Evolutionary conservation across 805 yeast genomes (phyloP).

Genomic region (Sugiyamaella boreocaroliniensis): DNA sequence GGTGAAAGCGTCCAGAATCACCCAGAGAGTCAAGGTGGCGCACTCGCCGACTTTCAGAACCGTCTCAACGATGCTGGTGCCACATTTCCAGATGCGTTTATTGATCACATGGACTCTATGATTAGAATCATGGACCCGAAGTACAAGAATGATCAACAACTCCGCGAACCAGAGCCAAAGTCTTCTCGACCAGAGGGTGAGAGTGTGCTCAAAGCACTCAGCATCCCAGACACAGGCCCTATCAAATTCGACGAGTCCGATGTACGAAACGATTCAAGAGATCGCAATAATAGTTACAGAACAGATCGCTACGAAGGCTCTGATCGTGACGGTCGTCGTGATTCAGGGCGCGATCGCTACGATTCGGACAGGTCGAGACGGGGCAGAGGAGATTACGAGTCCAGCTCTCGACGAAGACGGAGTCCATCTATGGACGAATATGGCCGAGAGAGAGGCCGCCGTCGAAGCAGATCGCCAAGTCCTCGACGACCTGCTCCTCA

Average conservation of each 20-base stretch:
- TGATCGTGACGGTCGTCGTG: background rate
- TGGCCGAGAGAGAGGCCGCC: background rate
- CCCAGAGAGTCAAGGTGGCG: constrained; percentile 12
- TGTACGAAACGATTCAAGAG: too few species aligned
- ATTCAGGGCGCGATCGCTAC: background rate
- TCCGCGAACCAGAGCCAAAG: background rate
- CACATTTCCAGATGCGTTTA: constrained; percentile 31
- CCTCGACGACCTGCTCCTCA: constrained; percentile 12
- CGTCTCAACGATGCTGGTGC: constrained; percentile 41
- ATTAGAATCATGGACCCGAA: constrained; percentile 30
- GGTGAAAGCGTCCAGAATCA: constrained; percentile 9
- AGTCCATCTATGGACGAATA: background rate
- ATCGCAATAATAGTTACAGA: background rate
- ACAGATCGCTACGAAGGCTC: background rate
- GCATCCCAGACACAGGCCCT: constrained; percentile 18
- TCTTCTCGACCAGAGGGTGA: background rate
- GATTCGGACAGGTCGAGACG: background rate
- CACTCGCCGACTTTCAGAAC: constrained; percentile 32
- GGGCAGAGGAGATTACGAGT: background rate
- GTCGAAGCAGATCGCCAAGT: background rate
- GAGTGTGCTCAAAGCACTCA: constrained; percentile 15
- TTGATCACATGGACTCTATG: constrained; percentile 26
- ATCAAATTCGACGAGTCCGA: background rate
- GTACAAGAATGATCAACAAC: constrained; percentile 11
- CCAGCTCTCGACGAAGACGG: background rate